Conservation (phyloP, 2,329 filamentous ascomycete genomes). For the Exophiala oligosperma region DNA sequence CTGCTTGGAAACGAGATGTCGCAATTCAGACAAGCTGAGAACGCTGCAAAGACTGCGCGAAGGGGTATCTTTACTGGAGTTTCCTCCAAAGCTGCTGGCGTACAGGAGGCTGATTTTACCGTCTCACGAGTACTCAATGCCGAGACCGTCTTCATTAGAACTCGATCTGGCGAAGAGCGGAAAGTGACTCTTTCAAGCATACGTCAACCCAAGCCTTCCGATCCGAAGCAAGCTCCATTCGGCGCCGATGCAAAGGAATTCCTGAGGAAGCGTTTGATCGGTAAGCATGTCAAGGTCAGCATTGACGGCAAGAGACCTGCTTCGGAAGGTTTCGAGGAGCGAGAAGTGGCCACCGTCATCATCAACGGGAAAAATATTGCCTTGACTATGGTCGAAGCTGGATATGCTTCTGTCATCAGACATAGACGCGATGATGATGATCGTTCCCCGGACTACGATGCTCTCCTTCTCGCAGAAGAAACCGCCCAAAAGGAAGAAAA, state of each 20-base stretch:
- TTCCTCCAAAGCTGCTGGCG: slow-evolving; percentile 63
- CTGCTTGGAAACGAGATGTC: slow-evolving; percentile 89
- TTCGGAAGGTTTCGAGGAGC: slow-evolving; percentile 86
- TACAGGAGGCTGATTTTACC: slow-evolving; percentile 72
- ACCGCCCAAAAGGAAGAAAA: slow-evolving; percentile 80
- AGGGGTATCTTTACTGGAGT: slow-evolving; percentile 80
- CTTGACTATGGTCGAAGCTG: slow-evolving; percentile 81
- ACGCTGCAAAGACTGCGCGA: slow-evolving; percentile 73
- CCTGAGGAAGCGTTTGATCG: slow-evolving; percentile 87
- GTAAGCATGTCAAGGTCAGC: slow-evolving; percentile 87
- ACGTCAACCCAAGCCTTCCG: slow-evolving; percentile 84
- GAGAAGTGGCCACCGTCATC: slow-evolving; percentile 87
- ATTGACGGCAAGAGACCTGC: slow-evolving; percentile 90
- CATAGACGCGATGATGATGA: slow-evolving; percentile 95
- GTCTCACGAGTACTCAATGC: slow-evolving; percentile 85
- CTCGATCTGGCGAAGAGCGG: slow-evolving; percentile 82
- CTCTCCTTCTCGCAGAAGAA: slow-evolving; percentile 46
- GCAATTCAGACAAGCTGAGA: slow-evolving; percentile 79
- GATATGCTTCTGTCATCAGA: slow-evolving; percentile 89
- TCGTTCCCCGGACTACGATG: slow-evolving; percentile 87
- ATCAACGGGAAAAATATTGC: slow-evolving; percentile 85
- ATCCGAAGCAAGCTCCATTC: slow-evolving; percentile 85
- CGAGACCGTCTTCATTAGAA: slow-evolving; percentile 83
- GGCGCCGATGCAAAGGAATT: slow-evolving; percentile 95
- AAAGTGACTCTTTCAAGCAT: slow-evolving; percentile 90